phyloP scores from a whole-genome alignment of 495 filamentous ascomycete genomes.

The Podospora bellae-mahoneyi region DNA sequence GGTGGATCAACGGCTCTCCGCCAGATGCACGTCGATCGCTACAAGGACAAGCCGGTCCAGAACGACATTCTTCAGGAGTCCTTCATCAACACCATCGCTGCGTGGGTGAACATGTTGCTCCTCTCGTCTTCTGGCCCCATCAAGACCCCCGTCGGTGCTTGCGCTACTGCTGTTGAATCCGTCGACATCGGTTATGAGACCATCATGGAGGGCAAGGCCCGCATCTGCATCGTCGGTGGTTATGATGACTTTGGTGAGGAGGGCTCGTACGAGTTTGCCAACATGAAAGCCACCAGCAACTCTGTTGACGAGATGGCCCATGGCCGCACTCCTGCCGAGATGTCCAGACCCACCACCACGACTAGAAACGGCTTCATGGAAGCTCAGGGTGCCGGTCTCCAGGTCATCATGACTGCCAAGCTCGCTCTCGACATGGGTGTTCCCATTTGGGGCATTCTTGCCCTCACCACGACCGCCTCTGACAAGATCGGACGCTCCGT shows the following conservation, averaged over 20 bases:
- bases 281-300: conserved; percentile 99
- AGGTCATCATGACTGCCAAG: conserved; percentile 96
- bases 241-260: conserved; percentile 99
- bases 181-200: conserved; percentile 97
- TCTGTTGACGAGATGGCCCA: conserved; percentile 93
- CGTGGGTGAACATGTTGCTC: conserved; percentile 99
- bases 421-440: conserved; percentile 98
- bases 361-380: conserved; percentile 99
- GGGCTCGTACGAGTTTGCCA: conserved; percentile 98
- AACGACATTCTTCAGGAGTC: conserved; percentile 99
- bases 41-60: conserved; percentile 93
- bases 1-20: conserved; percentile 88
- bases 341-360: conserved; percentile 96
- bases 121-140: conserved; percentile 96
- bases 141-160: conserved; percentile 97
- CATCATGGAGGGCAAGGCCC: conserved; percentile 94
- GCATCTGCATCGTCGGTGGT: conserved; percentile 94
- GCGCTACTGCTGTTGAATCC: conserved; percentile 95
- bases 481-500: conserved; percentile 99
- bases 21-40: conserved; percentile 98
- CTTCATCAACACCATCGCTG: conserved; percentile 99
- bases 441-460: conserved; percentile 93
- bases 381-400: conserved; percentile 96
- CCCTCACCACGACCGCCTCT: conserved; percentile 92
- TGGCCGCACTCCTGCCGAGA: conserved; percentile 91